These are phyloP conservation scores for Podila minutissima DNA, from an alignment of 192 early-diverging fungal species.

Conservation along the genomic window DNA sequence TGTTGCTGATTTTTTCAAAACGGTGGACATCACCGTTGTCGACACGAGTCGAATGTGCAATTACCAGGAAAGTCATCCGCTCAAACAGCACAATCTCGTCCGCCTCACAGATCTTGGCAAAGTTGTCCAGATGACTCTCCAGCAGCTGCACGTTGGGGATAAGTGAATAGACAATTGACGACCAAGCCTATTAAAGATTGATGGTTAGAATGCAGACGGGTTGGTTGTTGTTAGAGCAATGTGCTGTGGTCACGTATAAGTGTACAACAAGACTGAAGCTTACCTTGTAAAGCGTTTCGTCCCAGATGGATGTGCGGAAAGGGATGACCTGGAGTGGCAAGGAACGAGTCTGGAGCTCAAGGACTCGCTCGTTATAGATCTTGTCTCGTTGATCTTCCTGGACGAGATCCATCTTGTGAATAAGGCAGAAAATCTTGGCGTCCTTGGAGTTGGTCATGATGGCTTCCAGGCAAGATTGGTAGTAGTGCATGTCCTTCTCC, in stretches of 20 bases:
- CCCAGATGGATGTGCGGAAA: conserved; percentile 92
- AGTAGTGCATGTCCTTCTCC: conserved; percentile 92
- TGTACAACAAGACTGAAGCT: conserved; percentile 8
- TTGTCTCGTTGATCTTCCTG: conserved; percentile 77
- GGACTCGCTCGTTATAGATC: conserved; percentile 72
- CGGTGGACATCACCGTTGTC: conserved; percentile 76
- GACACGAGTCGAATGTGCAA: conserved; percentile 77
- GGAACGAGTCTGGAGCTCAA: conserved; percentile 73
- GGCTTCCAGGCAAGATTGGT: conserved; percentile 87
- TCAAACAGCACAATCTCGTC: conserved; percentile 97
- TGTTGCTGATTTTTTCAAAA: conserved; percentile 92
- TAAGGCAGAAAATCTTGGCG: conserved; percentile 93
- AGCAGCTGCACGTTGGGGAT: conserved; percentile 92
- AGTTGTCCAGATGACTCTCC: conserved; percentile 81
- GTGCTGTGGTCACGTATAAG: conserved; percentile 1
- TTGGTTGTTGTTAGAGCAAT: conserved; percentile 17
- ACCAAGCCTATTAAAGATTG: conserved; percentile 84
- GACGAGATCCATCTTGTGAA: conserved; percentile 99
- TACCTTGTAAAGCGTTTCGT: conserved; percentile 90
- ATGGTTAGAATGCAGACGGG: conserved; percentile 42
- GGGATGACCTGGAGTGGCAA: conserved; percentile 72
- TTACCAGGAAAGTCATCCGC: conserved; percentile 94
- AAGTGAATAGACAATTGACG: conserved; percentile 93
- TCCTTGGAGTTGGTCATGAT: conserved; percentile 85
- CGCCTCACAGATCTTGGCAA: conserved; percentile 88